phyloP scores from a whole-genome alignment of 2,329 filamentous ascomycete genomes.

The Colletotrichum orchidophilum region DNA sequence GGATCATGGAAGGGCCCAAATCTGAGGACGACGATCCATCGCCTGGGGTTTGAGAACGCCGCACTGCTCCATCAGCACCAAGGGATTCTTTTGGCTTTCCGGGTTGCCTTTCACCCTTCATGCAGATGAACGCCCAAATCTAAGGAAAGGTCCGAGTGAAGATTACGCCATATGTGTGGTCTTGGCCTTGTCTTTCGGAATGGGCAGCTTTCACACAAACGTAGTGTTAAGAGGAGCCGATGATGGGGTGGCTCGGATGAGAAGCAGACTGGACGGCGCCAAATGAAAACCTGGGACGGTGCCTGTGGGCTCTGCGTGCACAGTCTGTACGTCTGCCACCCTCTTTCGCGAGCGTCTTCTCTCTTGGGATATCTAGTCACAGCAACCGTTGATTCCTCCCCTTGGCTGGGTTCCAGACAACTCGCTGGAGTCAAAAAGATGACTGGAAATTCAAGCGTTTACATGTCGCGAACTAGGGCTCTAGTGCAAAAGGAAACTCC shows the following conservation, averaged over 20 bases:
- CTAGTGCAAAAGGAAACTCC: neutral
- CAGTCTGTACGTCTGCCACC: neutral
- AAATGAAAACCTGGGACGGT: slow-evolving; percentile 4
- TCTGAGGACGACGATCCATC: neutral
- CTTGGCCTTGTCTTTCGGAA: neutral
- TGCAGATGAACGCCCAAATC: slow-evolving; percentile 21
- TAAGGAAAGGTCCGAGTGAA: slow-evolving; percentile 11
- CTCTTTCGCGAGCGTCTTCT: neutral
- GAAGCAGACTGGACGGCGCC: slow-evolving; percentile 17
- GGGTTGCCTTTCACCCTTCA: slow-evolving; percentile 2
- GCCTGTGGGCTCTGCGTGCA: neutral
- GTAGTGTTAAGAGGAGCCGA: neutral
- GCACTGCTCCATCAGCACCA: neutral
- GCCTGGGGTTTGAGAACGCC: slow-evolving; percentile 16
- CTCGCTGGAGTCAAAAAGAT: too few species aligned
- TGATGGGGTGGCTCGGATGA: slow-evolving; percentile 26
- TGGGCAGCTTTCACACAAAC: neutral
- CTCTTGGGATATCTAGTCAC: neutral
- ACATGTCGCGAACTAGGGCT: neutral
- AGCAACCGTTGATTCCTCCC: neutral
- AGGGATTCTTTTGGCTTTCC: neutral
- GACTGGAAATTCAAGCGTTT: neutral
- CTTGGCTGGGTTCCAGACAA: too few species aligned
- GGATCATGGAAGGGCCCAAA: slow-evolving; percentile 9
- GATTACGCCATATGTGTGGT: neutral